Evolutionary conservation across 129 eudicot species (phyloP).

Genomic region (Centrapalus pauciflorus): DNA sequence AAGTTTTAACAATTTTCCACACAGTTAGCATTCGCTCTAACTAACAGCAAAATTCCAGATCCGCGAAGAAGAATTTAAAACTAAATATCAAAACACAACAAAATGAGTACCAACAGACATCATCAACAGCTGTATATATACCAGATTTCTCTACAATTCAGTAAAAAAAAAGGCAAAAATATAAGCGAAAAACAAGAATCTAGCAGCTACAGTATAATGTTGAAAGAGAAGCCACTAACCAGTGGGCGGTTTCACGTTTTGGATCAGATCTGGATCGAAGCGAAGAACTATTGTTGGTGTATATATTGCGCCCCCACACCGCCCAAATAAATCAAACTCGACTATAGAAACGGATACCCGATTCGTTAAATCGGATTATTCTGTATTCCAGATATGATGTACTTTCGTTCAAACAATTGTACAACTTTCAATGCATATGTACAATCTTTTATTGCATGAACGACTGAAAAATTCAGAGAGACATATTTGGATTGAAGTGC

Average conservation of each 20-base stretch:
- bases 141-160: neutral
- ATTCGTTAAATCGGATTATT: neutral
- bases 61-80: neutral
- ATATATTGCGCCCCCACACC: conserved; percentile 11
- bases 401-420: neutral
- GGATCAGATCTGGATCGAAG: conserved; percentile 25
- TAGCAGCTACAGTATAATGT: conserved; percentile 4
- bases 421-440: neutral
- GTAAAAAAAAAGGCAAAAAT: neutral
- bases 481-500: no score
- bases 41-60: conserved; percentile 4
- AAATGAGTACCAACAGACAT: neutral
- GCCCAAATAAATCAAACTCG: conserved; percentile 3
- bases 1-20: neutral
- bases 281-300: conserved; percentile 19
- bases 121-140: neutral
- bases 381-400: no score
- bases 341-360: conserved; percentile 4
- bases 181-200: neutral
- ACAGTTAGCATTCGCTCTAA: conserved; percentile 6
- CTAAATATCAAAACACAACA: neutral
- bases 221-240: conserved; percentile 13
- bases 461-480: neutral
- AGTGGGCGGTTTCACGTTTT: neutral
- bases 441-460: neutral